Evolutionary conservation across 768 basidiomycete species (phyloP).

Genomic region (Paxillus rubicundulus): DNA sequence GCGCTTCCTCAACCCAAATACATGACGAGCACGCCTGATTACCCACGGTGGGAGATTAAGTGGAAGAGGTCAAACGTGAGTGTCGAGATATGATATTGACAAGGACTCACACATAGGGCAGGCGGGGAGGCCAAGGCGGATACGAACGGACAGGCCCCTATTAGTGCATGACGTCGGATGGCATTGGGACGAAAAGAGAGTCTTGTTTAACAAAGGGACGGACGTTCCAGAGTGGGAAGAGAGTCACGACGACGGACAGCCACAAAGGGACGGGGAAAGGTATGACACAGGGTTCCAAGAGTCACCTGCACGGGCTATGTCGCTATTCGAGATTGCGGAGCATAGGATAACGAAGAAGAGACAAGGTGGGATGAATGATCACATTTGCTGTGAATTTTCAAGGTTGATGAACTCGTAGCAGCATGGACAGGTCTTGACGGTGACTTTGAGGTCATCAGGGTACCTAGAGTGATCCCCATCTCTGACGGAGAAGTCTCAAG

Average conservation of each 20-base stretch:
- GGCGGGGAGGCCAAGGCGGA: slow-evolving; percentile 14
- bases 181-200: slow-evolving; percentile 23
- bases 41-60: too few relatives aligned
- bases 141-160: slow-evolving; percentile 8
- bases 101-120: slow-evolving; percentile 2
- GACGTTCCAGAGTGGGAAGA: neutral
- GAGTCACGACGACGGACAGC: neutral
- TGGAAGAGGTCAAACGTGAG: slow-evolving; percentile 17
- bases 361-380: slow-evolving; percentile 11
- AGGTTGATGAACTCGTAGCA: neutral
- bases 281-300: neutral
- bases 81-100: neutral
- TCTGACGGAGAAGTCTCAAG: neutral
- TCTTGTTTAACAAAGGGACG: slow-evolving; percentile 3
- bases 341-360: neutral
- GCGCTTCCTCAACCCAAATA: neutral
- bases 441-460: slow-evolving; percentile 24
- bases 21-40: slow-evolving; percentile 20
- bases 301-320: neutral
- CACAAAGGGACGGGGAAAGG: neutral
- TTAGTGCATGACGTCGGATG: slow-evolving; percentile 18
- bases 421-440: slow-evolving; percentile 1
- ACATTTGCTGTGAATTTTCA: neutral
- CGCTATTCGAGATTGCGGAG: slow-evolving; percentile 3
- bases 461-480: slow-evolving; percentile 1